A percentile compares a stretch with the other conserved stretches of the same genome.
Conservation (phyloP, 345 rosid genomes). For the Salix exigua region DNA sequence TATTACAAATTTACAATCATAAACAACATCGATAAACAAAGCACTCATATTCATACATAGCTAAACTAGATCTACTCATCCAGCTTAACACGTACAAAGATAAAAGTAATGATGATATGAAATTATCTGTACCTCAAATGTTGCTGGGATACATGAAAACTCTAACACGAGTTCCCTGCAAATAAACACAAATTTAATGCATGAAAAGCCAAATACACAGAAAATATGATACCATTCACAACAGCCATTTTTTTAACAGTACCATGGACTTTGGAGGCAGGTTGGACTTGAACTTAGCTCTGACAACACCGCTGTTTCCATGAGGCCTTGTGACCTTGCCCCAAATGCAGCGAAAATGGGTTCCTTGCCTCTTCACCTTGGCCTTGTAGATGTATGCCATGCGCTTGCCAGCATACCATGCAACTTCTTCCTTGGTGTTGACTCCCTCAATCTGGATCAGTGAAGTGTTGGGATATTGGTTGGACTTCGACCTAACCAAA, state of each 20-base stretch:
- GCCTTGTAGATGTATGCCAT: conserved; percentile 96
- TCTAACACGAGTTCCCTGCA: conserved; percentile 77
- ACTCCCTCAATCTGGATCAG: conserved; percentile 87
- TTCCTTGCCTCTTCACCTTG: conserved; percentile 72
- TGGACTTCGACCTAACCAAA: conserved; percentile 73
- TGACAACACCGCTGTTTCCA: conserved; percentile 90
- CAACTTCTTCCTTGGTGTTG: conserved; percentile 76
- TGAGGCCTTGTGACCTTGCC: conserved; percentile 87
- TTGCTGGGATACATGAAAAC: conserved; percentile 97
- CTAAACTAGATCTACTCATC: background rate
- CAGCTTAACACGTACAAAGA: background rate
- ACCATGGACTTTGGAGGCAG: conserved; percentile 92
- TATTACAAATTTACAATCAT: no score
- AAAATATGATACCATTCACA: background rate
- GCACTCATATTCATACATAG: background rate
- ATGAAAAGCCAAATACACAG: background rate
- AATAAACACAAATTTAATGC: background rate
- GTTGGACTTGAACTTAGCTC: conserved; percentile 84
- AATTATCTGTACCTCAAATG: conserved; percentile 51
- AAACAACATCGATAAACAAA: no score
- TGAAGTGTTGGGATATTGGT: conserved; percentile 80
- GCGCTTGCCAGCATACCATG: conserved; percentile 81
- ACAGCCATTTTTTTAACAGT: background rate
- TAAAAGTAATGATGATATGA: background rate
- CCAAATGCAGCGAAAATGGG: conserved; percentile 92